These are phyloP conservation scores for Arthrobotrys entomopaga DNA, from an alignment of 2,329 filamentous ascomycete species.

Conservation along the genomic window DNA sequence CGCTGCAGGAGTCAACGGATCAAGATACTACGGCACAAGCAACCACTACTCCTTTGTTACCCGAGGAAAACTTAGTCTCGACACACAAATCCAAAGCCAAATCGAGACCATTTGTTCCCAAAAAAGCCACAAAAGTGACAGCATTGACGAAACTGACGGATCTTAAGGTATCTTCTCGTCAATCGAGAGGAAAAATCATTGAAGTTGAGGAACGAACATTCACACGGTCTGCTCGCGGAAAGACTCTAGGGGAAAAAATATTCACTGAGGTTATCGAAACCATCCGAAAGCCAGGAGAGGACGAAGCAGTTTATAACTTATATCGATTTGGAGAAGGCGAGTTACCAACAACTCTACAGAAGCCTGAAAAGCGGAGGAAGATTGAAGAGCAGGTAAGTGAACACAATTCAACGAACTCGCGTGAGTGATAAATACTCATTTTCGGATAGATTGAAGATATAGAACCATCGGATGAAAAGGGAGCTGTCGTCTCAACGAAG, in stretches of 20 bases:
- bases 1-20: neutral
- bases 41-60: conserved; percentile 10
- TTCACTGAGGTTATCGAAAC: conserved; percentile 35
- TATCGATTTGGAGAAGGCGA: conserved; percentile 33
- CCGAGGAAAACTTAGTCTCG: conserved; percentile 29
- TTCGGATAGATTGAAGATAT: no score
- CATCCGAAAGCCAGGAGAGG: conserved; percentile 13
- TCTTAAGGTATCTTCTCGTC: conserved; percentile 1
- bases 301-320: conserved; percentile 8
- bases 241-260: neutral
- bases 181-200: conserved; percentile 4
- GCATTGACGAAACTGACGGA: conserved; percentile 9
- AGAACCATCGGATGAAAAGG: no score
- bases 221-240: conserved; percentile 13
- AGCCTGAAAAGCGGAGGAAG: conserved; percentile 11
- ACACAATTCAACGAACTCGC: no score
- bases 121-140: conserved; percentile 35
- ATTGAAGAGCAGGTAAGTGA: neutral
- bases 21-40: neutral
- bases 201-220: conserved; percentile 27
- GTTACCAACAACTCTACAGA: neutral
- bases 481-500: no score
- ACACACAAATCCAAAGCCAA: conserved; percentile 29
- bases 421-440: no score
- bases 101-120: conserved; percentile 30